Base-by-base conservation (phyloP, 2,329 filamentous ascomycete genomes). In the Gnomoniopsis sp. region DNA sequence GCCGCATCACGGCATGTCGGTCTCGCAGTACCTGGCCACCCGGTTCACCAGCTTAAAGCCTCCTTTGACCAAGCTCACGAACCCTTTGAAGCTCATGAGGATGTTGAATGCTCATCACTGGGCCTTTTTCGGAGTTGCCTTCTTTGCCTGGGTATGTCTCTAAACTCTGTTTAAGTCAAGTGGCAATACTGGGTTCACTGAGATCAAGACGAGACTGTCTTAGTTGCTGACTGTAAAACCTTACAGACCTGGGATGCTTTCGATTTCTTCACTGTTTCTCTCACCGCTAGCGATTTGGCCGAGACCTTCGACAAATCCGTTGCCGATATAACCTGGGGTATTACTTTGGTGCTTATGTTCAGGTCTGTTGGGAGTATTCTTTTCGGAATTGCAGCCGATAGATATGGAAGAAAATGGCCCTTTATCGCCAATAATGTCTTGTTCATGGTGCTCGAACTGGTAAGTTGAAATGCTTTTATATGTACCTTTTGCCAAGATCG, bases 361-460 rank as follows among this genome's bases (percentile, higher is more conserved):
- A 79, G 84, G 57, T 81, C 53, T 3, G 72, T 83, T 12, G 83
- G 83, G 0, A 79, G 81, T 4, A 71, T 83, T 47, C 21, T 77
- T 11, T 85, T 85, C 55, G 83, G 83, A 62, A 74, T 84, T 26
- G 79, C 79, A 0, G 73, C 78, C 21, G 83, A 86, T 70, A 75
- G 80, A 38, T 86, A 82, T 63, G 83, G 83, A 4, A 74, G 83
- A 50, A 85, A 84, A 68, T 90, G 88, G 87, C 88, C 88, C 1
- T 91, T 92, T 75, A 80, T 92, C 15, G 68, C 88, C 60, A 92
- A 92, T 73, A 89, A 91, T 72, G 61, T 90, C 22, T 77, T 93
- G 21, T 85, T 93, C 59, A 87, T 90, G 41, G 70, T 86, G 6
- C 78, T 93, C 11, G 88, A 93, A 71, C 78, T 92, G 66, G 88